These are phyloP conservation scores for Alectoria sarmentosa DNA, from an alignment of 495 filamentous ascomycete genomes.

Conservation along the genomic window DNA sequence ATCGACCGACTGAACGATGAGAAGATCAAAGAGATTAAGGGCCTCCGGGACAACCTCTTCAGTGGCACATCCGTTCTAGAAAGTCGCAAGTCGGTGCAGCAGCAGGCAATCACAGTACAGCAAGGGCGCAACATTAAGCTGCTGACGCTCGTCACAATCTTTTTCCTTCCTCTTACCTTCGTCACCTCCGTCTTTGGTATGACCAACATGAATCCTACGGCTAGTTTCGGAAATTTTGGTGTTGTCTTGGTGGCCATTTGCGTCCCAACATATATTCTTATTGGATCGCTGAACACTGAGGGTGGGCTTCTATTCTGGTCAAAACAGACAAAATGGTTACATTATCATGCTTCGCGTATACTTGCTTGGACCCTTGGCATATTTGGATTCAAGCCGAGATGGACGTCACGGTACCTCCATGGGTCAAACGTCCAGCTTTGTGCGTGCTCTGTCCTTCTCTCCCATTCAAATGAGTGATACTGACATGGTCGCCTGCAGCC, in stretches of 20 bases:
- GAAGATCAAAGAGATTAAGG: conserved; percentile 33
- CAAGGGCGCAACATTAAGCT: conserved; percentile 42
- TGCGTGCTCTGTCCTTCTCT: not conserved
- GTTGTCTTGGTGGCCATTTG: conserved; percentile 36
- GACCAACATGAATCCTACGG: conserved; percentile 35
- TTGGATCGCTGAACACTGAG: conserved; percentile 36
- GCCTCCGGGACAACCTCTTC: conserved; percentile 38
- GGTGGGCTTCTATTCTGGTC: conserved; percentile 20
- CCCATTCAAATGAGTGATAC: not conserved
- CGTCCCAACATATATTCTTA: conserved; percentile 39
- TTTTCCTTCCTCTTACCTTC: conserved; percentile 43
- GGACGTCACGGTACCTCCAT: not conserved
- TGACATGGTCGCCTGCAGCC: not conserved
- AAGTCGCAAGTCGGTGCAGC: conserved; percentile 32
- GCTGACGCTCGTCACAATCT: conserved; percentile 40
- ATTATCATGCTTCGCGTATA: conserved; percentile 1
- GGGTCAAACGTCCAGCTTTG: not conserved
- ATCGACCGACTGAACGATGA: conserved; percentile 24
- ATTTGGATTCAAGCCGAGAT: not conserved
- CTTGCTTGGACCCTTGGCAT: conserved; percentile 1
- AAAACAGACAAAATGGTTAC: conserved; percentile 5
- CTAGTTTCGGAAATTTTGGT: conserved; percentile 32
- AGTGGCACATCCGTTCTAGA: conserved; percentile 38
- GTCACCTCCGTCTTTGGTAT: conserved; percentile 41
- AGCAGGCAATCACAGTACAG: conserved; percentile 34